phyloP scores from a whole-genome alignment of 1,139 yeast genomes.

The Scheffersomyces insectosa region DNA sequence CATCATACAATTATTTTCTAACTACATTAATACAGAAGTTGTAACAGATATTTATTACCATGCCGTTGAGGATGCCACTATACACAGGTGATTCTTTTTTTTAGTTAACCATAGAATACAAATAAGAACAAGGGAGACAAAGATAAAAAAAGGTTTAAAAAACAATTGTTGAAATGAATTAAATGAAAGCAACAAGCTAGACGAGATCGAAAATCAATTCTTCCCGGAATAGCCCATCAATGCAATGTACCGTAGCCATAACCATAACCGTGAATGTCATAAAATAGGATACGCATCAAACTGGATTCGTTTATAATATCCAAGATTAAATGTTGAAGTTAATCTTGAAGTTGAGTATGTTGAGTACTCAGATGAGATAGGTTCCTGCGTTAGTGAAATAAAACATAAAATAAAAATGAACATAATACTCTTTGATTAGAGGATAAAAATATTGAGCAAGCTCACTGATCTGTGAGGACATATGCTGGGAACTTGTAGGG shows the following conservation, averaged over 20 bases:
- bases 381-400: conserved; percentile 32
- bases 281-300: conserved; percentile 10
- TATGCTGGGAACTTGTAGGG: not conserved
- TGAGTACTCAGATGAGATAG: conserved; percentile 21
- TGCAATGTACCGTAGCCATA: conserved; percentile 2
- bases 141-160: conserved; percentile 5
- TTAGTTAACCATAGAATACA: conserved; percentile 7
- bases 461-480: not conserved
- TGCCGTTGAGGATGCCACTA: conserved; percentile 35
- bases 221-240: not conserved
- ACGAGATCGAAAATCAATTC: not conserved
- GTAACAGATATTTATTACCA: conserved; percentile 16
- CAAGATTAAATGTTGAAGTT: conserved; percentile 18
- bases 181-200: conserved; percentile 9
- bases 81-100: conserved; percentile 24
- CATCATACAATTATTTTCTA: not conserved
- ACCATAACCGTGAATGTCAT: conserved; percentile 18
- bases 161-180: conserved; percentile 26
- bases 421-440: no score
- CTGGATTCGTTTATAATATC: conserved; percentile 1
- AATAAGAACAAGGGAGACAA: conserved; percentile 5
- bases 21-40: conserved; percentile 3
- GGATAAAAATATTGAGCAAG: conserved; percentile 3
- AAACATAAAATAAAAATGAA: conserved; percentile 8
- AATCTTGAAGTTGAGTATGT: conserved; percentile 22